These are phyloP conservation scores for Fusarium nurragi DNA, from an alignment of 2,329 filamentous ascomycete species.

Conservation along the genomic window DNA sequence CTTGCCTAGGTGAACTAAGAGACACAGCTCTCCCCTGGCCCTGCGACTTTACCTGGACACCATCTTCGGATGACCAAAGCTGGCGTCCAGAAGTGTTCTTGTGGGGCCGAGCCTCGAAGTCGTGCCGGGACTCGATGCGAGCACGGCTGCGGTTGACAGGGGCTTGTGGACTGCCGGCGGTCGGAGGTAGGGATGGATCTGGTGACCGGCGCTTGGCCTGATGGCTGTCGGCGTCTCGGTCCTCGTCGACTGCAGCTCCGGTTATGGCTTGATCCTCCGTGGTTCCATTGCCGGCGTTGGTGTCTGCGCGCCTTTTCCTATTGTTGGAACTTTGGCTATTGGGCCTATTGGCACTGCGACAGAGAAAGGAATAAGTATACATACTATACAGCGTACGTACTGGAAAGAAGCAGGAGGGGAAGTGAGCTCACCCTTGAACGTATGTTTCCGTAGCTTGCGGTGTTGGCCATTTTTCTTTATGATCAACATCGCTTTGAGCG, in stretches of 20 bases:
- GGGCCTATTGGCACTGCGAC: neutral
- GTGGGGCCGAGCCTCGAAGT: conserved; percentile 35
- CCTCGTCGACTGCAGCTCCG: neutral
- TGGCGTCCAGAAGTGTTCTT: conserved; percentile 39
- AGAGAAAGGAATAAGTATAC: conserved; percentile 2
- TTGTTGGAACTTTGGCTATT: conserved; percentile 2
- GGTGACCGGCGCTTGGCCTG: conserved; percentile 45
- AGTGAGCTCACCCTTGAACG: conserved; percentile 14
- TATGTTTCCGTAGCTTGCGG: conserved; percentile 13
- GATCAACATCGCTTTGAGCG: conserved; percentile 22
- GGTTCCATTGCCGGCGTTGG: neutral
- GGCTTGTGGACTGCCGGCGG: conserved; percentile 20
- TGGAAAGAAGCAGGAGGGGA: neutral
- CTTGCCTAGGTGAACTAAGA: conserved; percentile 1
- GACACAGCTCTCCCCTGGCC: conserved; percentile 11
- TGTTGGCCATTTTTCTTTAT: conserved; percentile 34
- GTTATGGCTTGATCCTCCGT: neutral
- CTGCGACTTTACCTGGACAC: conserved; percentile 19
- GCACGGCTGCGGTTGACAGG: conserved; percentile 23
- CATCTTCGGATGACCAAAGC: conserved; percentile 46
- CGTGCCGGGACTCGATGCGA: conserved; percentile 22
- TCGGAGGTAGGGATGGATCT: conserved; percentile 36
- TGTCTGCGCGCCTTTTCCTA: conserved; percentile 16
- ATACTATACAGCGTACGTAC: neutral
- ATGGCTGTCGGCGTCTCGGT: conserved; percentile 21